A percentile compares a stretch with the other conserved stretches of the same genome.
Evolutionary conservation across 495 filamentous ascomycete genomes (phyloP).

Genomic region (Aspergillus mulundensis): DNA sequence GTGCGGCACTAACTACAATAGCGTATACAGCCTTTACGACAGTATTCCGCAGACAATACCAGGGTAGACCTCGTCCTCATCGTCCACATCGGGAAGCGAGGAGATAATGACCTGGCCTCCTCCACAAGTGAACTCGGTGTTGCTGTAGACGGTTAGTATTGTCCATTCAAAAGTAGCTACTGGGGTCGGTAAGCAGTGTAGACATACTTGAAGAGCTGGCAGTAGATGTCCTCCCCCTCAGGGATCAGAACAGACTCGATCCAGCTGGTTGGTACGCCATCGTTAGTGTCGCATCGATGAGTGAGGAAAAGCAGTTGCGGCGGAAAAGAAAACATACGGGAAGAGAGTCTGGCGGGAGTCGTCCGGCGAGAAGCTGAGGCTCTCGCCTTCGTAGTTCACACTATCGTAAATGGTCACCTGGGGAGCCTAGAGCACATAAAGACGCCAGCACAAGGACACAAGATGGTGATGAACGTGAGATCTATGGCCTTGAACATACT

Average conservation of each 20-base stretch:
- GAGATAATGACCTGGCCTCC: background rate
- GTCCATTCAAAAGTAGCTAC: background rate
- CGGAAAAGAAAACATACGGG: background rate
- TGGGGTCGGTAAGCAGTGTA: too few relatives aligned
- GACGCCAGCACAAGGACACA: background rate
- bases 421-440: background rate
- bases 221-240: background rate
- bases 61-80: too few relatives aligned
- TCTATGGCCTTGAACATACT: too few relatives aligned
- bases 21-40: too few relatives aligned
- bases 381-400: background rate
- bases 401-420: background rate
- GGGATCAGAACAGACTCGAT: background rate
- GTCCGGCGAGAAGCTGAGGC: background rate
- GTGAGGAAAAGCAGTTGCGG: background rate
- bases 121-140: background rate
- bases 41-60: too few relatives aligned
- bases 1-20: too few relatives aligned
- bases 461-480: too few relatives aligned
- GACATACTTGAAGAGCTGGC: slow-evolving; percentile 2
- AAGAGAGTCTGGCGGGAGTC: background rate
- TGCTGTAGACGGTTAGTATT: background rate
- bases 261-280: background rate
- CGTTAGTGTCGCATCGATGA: too few relatives aligned
- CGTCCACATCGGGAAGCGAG: background rate